These are phyloP conservation scores for Stemphylium lycopersici DNA, from an alignment of 2,329 filamentous ascomycete genomes.

Conservation along the genomic window DNA sequence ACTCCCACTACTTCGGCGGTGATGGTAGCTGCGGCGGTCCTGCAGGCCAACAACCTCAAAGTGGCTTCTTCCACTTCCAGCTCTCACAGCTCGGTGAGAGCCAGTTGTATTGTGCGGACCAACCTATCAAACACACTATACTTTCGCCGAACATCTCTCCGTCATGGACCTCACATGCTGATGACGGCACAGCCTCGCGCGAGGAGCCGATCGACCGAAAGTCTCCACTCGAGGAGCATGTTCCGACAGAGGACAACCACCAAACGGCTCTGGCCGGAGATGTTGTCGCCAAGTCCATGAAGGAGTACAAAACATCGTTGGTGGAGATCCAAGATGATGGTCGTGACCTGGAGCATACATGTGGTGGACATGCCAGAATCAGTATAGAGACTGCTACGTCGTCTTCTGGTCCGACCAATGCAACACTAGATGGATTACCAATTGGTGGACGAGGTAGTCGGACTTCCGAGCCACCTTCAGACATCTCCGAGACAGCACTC, in stretches of 20 bases:
- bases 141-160: conserved; percentile 18
- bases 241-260: conserved; percentile 31
- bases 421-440: background rate
- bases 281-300: conserved; percentile 37
- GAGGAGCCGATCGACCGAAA: conserved; percentile 1
- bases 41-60: conserved; percentile 19
- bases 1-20: conserved; percentile 27
- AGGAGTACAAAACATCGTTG: background rate
- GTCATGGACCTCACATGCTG: conserved; percentile 6
- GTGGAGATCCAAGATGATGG: background rate
- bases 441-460: background rate
- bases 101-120: conserved; percentile 17
- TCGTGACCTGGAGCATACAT: background rate
- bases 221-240: conserved; percentile 18
- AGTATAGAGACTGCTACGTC: background rate
- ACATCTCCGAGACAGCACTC: background rate
- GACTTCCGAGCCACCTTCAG: background rate
- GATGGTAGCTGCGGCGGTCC: conserved; percentile 20
- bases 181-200: background rate
- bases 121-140: conserved; percentile 17
- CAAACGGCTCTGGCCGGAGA: conserved; percentile 40
- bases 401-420: background rate
- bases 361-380: background rate
- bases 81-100: conserved; percentile 29
- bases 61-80: conserved; percentile 44